Conservation (phyloP, 2,329 filamentous ascomycete genomes). For the Alternaria dauci region DNA sequence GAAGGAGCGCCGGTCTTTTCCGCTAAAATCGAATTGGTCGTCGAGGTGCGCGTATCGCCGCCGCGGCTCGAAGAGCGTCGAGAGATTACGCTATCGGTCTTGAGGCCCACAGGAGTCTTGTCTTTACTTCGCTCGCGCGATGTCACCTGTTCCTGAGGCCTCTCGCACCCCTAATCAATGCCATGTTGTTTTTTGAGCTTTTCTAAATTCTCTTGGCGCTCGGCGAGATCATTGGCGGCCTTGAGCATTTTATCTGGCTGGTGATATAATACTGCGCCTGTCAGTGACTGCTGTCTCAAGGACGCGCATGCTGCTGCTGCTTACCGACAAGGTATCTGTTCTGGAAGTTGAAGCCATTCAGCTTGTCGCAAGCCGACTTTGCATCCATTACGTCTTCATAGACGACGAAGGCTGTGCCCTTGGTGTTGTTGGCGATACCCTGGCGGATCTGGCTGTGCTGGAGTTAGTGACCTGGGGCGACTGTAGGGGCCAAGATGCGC, state of each 20-base stretch:
- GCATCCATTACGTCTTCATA: constrained; percentile 99
- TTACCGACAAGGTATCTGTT: constrained; percentile 97
- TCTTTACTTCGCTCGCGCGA: constrained; percentile 42
- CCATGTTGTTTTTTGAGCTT: constrained; percentile 97
- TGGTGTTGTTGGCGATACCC: constrained; percentile 95
- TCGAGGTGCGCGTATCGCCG: constrained; percentile 32
- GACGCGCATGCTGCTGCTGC: constrained; percentile 42
- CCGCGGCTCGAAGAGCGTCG: constrained; percentile 37
- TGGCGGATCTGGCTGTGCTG: constrained; percentile 88
- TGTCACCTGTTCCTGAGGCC: constrained; percentile 58
- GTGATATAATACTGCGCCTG: constrained; percentile 71
- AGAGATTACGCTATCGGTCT: constrained; percentile 39
- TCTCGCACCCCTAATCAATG: constrained; percentile 78
- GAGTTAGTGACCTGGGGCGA: constrained; percentile 27
- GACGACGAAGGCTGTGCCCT: constrained; percentile 98
- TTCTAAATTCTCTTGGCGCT: constrained; percentile 96
- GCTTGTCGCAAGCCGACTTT: constrained; percentile 98
- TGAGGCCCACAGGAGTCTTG: constrained; percentile 50
- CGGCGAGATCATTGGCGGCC: constrained; percentile 91
- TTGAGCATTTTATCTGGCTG: constrained; percentile 82
- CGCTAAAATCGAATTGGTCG: constrained; percentile 35
- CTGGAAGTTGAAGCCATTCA: constrained; percentile 99
- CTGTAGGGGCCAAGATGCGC: constrained; percentile 3
- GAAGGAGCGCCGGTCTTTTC: constrained; percentile 32
- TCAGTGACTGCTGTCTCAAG: constrained; percentile 13